A percentile compares a stretch with the other conserved stretches of the same genome.
Conservation (phyloP, 2,329 filamentous ascomycete species). For the Talaromyces sp. region DNA sequence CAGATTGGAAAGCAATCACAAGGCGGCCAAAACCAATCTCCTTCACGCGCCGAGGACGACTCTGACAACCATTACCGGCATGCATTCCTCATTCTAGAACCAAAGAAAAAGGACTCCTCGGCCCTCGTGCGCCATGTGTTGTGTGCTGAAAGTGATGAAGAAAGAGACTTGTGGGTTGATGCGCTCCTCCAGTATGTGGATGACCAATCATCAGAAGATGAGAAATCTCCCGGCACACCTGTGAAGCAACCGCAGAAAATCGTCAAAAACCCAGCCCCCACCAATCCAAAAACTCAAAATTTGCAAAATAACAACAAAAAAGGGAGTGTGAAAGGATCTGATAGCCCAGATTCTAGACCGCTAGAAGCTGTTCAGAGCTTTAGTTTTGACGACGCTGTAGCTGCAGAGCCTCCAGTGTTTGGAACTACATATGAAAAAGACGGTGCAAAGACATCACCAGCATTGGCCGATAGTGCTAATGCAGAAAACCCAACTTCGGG, state of each 20-base stretch:
- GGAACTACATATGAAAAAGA: slow-evolving; percentile 34
- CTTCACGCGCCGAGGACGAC: slow-evolving; percentile 63
- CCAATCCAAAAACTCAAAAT: slow-evolving; percentile 20
- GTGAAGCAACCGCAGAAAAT: slow-evolving; percentile 9
- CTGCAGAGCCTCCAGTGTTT: slow-evolving; percentile 53
- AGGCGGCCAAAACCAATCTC: slow-evolving; percentile 54
- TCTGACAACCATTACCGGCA: slow-evolving; percentile 92
- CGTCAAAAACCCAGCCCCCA: slow-evolving; percentile 15
- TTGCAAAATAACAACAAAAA: slow-evolving; percentile 23
- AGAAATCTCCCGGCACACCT: slow-evolving; percentile 15
- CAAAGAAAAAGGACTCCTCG: slow-evolving; percentile 89
- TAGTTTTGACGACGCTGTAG: slow-evolving; percentile 53
- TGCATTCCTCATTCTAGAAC: slow-evolving; percentile 89
- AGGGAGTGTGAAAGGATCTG: slow-evolving; percentile 24
- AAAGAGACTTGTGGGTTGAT: slow-evolving; percentile 92
- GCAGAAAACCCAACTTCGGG: slow-evolving; percentile 14
- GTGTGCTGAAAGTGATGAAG: slow-evolving; percentile 88
- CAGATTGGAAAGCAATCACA: slow-evolving; percentile 92
- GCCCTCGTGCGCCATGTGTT: slow-evolving; percentile 88
- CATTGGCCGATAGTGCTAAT: slow-evolving; percentile 23
- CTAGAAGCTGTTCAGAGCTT: slow-evolving; percentile 40
- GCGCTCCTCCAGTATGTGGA: slow-evolving; percentile 86
- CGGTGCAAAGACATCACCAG: slow-evolving; percentile 27
- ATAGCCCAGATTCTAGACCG: slow-evolving; percentile 33
- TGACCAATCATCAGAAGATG: slow-evolving; percentile 26